A percentile compares a stretch with the other conserved stretches of the same genome.
phyloP scores from a whole-genome alignment of 2,329 filamentous ascomycete species.

The Fusarium sp. region DNA sequence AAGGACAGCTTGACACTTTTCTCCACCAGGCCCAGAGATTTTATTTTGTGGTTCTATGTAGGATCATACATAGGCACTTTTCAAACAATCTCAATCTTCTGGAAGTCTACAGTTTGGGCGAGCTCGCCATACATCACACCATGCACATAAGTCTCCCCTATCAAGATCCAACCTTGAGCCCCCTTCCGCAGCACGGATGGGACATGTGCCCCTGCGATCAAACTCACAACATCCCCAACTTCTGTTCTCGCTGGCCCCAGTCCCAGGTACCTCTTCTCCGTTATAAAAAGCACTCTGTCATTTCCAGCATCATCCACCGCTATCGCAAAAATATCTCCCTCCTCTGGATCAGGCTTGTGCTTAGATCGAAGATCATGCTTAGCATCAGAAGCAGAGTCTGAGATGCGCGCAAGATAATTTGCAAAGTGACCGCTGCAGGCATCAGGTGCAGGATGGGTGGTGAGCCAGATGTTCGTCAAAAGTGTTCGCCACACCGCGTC shows the following conservation, averaged over 20 bases:
- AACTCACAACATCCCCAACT: neutral
- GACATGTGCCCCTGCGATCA: conserved; percentile 9
- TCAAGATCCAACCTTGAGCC: neutral
- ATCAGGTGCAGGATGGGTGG: neutral
- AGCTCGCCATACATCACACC: conserved; percentile 2
- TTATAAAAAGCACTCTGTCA: neutral
- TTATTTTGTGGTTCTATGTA: too few relatives aligned
- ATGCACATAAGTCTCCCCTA: conserved; percentile 5
- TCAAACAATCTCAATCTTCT: too few relatives aligned
- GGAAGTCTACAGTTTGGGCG: too few relatives aligned
- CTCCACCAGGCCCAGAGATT: too few relatives aligned
- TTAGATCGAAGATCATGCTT: conserved; percentile 1
- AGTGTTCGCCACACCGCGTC: conserved; percentile 1
- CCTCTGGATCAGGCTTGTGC: neutral
- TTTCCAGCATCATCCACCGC: conserved; percentile 3
- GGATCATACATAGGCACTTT: too few relatives aligned
- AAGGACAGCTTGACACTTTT: too few relatives aligned
- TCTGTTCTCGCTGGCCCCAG: neutral
- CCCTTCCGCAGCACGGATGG: neutral
- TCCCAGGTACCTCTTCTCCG: neutral
- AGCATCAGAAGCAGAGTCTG: neutral
- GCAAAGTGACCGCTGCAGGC: neutral
- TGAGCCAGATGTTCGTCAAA: conserved; percentile 11
- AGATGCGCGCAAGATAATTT: neutral
- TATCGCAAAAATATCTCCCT: conserved; percentile 14